Evolutionary conservation across 2,329 filamentous ascomycete genomes (phyloP), one percentile per base, ranked within the genome.

Genomic region (Calonectria hawksworthii): DNA sequence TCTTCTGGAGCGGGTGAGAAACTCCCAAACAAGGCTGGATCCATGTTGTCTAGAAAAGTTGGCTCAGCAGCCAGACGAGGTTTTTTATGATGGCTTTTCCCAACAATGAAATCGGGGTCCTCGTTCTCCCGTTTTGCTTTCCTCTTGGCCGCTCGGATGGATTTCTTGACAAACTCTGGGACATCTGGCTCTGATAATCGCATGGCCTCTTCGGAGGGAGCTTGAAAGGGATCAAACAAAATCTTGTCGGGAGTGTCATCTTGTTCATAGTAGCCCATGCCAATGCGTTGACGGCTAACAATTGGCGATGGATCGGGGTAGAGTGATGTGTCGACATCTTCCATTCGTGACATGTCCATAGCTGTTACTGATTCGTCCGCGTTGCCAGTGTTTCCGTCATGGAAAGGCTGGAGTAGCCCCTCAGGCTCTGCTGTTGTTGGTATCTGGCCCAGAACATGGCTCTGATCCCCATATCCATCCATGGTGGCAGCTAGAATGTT

Each of bases 251-350:
- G 87, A 28, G 87, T 87, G 76, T 91, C 89, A 74, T 91, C 89
- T 77, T 91, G 90, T 72, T 92, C 88, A 79, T 92, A 92, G 81
- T 92, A 92, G 13, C 90, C 90, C 86, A 91, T 89, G 21, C 91
- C 91, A 76, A 92, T 89, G 38, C 89, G 86, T 66, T 89, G 88
- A n/a, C 84, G 85, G 51, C 83, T 84, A 47, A 88, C 81, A 44
- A 85, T 79, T 26, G 68, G 56, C n/a, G 87, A 85, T 9, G 89
- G 88, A 72, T 91, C 89, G 0, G 89, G 89, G 76, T 90, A 90
- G 3, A 83, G 78, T 1, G 86, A 84, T 11, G 79, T 77, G 65
- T 85, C 83, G 10, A 76, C 78, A 28, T 81, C 79, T 34, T 83
- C 79, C 18, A 80, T 76, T 38, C 84, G 84, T 74, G 76, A 70